These are phyloP conservation scores for Morella rubra DNA, from an alignment of 306 rosid genomes.

Conservation along the genomic window DNA sequence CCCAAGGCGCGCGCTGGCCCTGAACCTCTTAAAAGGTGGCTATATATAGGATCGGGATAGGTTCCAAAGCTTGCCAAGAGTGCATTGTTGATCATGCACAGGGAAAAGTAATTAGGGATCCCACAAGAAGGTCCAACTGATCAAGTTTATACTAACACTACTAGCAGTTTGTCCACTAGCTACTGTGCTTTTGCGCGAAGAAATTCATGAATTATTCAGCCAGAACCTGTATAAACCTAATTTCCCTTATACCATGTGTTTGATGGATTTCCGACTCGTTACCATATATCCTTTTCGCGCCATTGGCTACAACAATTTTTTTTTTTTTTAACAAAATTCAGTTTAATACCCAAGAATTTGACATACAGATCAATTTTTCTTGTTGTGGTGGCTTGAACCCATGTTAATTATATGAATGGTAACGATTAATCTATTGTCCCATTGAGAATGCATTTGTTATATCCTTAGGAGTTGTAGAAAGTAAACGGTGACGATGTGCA, in stretches of 20 bases:
- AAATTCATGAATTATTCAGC: neutral
- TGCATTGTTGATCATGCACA: slow-evolving; percentile 56
- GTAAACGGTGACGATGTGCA: too few relatives aligned
- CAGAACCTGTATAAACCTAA: slow-evolving; percentile 1
- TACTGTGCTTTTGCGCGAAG: neutral
- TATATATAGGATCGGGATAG: slow-evolving; percentile 48
- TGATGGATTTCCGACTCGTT: slow-evolving; percentile 4
- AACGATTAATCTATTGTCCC: too few relatives aligned
- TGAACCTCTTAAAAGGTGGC: slow-evolving; percentile 22
- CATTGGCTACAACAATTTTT: too few relatives aligned
- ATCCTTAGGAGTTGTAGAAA: too few relatives aligned
- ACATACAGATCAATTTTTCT: too few relatives aligned
- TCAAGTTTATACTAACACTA: slow-evolving; percentile 19
- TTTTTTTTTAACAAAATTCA: too few relatives aligned
- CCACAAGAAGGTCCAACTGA: slow-evolving; percentile 38
- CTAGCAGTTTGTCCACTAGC: slow-evolving; percentile 25
- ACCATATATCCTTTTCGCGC: neutral
- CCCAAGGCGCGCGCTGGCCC: slow-evolving; percentile 20
- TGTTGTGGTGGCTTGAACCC: too few relatives aligned
- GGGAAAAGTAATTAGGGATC: slow-evolving; percentile 35
- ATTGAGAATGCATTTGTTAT: too few relatives aligned
- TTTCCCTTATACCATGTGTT: neutral
- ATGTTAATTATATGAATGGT: too few relatives aligned
- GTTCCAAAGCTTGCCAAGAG: slow-evolving; percentile 20
- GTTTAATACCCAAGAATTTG: too few relatives aligned